Evolutionary conservation across 805 yeast species (phyloP).

Genomic region (Cyberlindnera misumaiensis): DNA sequence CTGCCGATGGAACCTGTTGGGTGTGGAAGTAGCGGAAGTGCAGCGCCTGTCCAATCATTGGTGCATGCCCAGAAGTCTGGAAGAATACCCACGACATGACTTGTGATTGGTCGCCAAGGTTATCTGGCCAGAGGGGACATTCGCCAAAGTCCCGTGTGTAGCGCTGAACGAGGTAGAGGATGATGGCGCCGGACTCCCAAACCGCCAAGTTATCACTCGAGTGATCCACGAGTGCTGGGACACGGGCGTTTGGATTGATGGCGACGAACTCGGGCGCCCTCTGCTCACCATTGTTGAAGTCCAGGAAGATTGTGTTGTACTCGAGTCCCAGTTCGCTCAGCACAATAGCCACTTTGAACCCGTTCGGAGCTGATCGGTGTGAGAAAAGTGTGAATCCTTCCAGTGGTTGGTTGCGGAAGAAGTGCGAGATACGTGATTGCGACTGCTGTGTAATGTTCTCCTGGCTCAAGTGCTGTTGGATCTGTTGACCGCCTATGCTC

Average conservation of each 20-base stretch:
- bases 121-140: constrained; percentile 73
- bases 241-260: constrained; percentile 94
- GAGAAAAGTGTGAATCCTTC: constrained; percentile 80
- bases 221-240: constrained; percentile 92
- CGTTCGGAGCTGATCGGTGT: constrained; percentile 91
- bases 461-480: constrained; percentile 8
- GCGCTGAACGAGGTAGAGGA: constrained; percentile 71
- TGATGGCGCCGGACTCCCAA: constrained; percentile 95
- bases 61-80: constrained; percentile 96
- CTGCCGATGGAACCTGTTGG: constrained; percentile 78
- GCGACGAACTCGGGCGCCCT: constrained; percentile 88
- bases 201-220: constrained; percentile 69
- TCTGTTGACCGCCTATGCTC: constrained; percentile 12
- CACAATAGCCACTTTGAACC: constrained; percentile 90
- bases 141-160: constrained; percentile 57
- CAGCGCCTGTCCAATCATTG: constrained; percentile 97
- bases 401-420: constrained; percentile 68
- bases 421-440: constrained; percentile 57
- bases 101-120: constrained; percentile 68
- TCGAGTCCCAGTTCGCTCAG: constrained; percentile 74
- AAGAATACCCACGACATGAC: constrained; percentile 87
- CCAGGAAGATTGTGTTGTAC: constrained; percentile 77
- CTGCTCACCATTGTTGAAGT: constrained; percentile 85
- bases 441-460: constrained; percentile 25
- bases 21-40: constrained; percentile 91